These are phyloP conservation scores for Cyberlindnera mycetangii DNA, from an alignment of 805 yeast species.

Conservation along the genomic window DNA sequence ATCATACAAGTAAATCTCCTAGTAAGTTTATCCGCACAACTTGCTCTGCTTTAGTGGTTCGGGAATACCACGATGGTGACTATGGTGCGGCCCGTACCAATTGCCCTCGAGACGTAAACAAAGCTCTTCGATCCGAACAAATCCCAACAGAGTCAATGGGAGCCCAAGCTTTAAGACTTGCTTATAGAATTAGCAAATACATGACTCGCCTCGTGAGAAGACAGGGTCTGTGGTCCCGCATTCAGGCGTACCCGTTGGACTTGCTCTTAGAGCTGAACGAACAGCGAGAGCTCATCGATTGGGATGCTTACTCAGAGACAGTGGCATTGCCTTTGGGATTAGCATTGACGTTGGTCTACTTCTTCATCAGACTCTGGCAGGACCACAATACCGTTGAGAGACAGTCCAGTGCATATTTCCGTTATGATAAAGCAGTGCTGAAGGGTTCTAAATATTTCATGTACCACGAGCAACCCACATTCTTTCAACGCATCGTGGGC, in stretches of 20 bases:
- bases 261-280: constrained; percentile 25
- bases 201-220: constrained; percentile 24
- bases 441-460: constrained; percentile 24
- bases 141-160: neutral
- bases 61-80: no score
- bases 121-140: neutral
- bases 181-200: no score
- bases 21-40: neutral
- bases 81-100: neutral
- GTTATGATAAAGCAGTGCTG: constrained; percentile 12
- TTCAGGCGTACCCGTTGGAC: constrained; percentile 28
- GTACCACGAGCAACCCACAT: constrained; percentile 4
- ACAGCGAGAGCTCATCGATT: constrained; percentile 27
- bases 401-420: constrained; percentile 7
- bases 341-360: constrained; percentile 22
- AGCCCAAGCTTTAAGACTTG: neutral
- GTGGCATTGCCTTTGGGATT: constrained; percentile 28
- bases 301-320: constrained; percentile 27
- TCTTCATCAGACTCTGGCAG: constrained; percentile 25
- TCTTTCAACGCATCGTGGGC: constrained; percentile 6
- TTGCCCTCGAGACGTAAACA: constrained; percentile 3
- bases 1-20: no score
- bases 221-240: constrained; percentile 18
- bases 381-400: constrained; percentile 16
- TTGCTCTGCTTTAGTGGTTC: no score